Percentiles rank a stretch among this genome's conserved stretches.
phyloP scores from a whole-genome alignment of 768 basidiomycete genomes.

The Pleurotus platypus region DNA sequence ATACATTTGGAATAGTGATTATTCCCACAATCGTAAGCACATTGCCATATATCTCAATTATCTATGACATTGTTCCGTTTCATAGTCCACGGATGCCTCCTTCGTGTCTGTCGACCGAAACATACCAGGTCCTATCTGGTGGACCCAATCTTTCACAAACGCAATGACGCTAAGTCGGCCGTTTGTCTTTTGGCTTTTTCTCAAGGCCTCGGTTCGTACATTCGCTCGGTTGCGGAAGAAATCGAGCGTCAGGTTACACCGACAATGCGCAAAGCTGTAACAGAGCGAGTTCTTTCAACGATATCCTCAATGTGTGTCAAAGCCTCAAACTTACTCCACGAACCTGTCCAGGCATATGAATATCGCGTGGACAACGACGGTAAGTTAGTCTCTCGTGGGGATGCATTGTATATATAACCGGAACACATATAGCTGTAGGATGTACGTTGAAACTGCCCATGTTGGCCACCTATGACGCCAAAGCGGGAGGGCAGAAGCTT shows the following conservation, averaged over 20 bases:
- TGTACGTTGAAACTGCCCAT: conserved; percentile 31
- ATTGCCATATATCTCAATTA: background rate
- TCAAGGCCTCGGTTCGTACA: conserved; percentile 54
- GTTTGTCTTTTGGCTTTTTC: conserved; percentile 65
- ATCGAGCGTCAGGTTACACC: conserved; percentile 44
- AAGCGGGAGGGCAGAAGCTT: conserved; percentile 32
- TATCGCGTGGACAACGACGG: conserved; percentile 49
- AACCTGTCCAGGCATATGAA: conserved; percentile 35
- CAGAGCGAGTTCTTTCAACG: conserved; percentile 40
- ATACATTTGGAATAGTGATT: conserved; percentile 40
- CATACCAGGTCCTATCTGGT: conserved; percentile 57
- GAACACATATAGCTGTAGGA: conserved; percentile 42
- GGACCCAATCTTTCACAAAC: conserved; percentile 58
- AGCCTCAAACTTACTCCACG: conserved; percentile 36
- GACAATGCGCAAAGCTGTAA: conserved; percentile 39
- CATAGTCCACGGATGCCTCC: conserved; percentile 59
- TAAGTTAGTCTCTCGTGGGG: conserved; percentile 15
- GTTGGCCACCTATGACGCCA: conserved; percentile 18
- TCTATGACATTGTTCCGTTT: conserved; percentile 6
- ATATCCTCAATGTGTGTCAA: conserved; percentile 31
- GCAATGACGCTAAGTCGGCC: conserved; percentile 65
- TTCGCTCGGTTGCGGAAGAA: conserved; percentile 39
- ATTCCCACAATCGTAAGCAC: conserved; percentile 40
- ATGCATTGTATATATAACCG: too few relatives aligned
- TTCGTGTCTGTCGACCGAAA: conserved; percentile 51